Percentiles rank a stretch among this genome's conserved stretches.
Evolutionary conservation across 306 rosid genomes (phyloP).

Genomic region (Potentilla sterilis): DNA sequence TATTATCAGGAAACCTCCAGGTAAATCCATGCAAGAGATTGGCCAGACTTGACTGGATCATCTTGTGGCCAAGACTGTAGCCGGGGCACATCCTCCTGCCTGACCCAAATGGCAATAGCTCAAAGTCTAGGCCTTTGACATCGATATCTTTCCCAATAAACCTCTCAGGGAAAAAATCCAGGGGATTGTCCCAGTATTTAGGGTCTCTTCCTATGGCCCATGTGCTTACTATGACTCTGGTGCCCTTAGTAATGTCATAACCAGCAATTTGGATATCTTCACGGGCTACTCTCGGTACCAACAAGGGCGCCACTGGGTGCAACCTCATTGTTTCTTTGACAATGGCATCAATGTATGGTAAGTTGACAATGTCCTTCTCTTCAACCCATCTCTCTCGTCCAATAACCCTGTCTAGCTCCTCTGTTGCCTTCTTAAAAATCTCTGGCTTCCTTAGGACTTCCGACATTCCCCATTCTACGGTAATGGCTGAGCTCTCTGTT

Average conservation of each 20-base stretch:
- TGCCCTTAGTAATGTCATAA: constrained; percentile 67
- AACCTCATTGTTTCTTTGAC: constrained; percentile 70
- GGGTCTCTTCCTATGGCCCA: constrained; percentile 75
- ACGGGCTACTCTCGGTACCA: constrained; percentile 48
- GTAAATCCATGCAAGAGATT: constrained; percentile 75
- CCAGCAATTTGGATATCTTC: constrained; percentile 51
- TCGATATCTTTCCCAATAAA: constrained; percentile 50
- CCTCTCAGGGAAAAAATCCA: constrained; percentile 66
- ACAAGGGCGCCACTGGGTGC: constrained; percentile 82
- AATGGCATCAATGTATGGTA: constrained; percentile 56
- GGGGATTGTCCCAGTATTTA: constrained; percentile 54
- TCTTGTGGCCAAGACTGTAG: constrained; percentile 66
- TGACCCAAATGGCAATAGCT: constrained; percentile 75
- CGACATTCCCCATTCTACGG: constrained; percentile 71
- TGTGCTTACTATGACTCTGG: constrained; percentile 42
- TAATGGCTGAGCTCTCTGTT: constrained; percentile 71
- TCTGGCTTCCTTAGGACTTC: constrained; percentile 65
- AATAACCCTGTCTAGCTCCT: constrained; percentile 65
- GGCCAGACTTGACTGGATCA: constrained; percentile 65
- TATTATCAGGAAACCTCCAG: constrained; percentile 48
- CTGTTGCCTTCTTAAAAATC: constrained; percentile 45
- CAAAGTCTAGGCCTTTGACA: constrained; percentile 66
- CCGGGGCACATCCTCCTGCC: constrained; percentile 94
- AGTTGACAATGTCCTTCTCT: constrained; percentile 58
- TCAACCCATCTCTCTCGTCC: constrained; percentile 85